phyloP scores from a whole-genome alignment of 257 asterid genomes.

The Nicotiana sylvestris region DNA sequence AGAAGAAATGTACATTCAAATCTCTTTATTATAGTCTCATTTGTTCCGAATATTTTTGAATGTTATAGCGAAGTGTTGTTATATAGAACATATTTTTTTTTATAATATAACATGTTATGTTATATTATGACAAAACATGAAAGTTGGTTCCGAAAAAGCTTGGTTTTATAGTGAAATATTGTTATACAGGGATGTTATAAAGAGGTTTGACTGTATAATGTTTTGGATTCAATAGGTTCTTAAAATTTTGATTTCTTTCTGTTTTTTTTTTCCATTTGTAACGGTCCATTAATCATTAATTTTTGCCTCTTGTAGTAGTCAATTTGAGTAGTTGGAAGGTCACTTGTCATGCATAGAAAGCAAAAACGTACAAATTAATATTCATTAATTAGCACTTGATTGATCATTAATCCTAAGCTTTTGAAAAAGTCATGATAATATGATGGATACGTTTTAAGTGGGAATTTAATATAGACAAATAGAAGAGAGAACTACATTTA shows the following conservation, averaged over 20 bases:
- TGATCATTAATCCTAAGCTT: background rate
- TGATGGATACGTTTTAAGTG: background rate
- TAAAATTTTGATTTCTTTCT: background rate
- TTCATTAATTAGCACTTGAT: background rate
- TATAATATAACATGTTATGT: too few species aligned
- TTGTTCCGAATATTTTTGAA: too few species aligned
- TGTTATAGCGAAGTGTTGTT: too few species aligned
- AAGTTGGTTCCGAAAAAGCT: too few species aligned
- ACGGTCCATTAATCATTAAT: conserved; percentile 4
- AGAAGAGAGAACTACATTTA: too few species aligned
- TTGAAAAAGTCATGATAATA: background rate
- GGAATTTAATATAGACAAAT: too few species aligned
- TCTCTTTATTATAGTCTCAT: too few species aligned
- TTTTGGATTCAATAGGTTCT: background rate
- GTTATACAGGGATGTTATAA: too few species aligned
- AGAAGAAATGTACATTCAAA: background rate
- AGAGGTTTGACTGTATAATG: background rate
- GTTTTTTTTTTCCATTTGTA: background rate
- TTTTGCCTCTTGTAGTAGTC: conserved; percentile 8
- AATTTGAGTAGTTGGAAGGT: conserved; percentile 24
- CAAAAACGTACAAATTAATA: background rate
- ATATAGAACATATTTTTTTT: too few species aligned
- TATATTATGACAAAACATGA: too few species aligned
- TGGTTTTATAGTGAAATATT: too few species aligned
- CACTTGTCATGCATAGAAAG: conserved; percentile 12